phyloP scores from a whole-genome alignment of 192 early-diverging fungal species.

The Coemansia sp. region DNA sequence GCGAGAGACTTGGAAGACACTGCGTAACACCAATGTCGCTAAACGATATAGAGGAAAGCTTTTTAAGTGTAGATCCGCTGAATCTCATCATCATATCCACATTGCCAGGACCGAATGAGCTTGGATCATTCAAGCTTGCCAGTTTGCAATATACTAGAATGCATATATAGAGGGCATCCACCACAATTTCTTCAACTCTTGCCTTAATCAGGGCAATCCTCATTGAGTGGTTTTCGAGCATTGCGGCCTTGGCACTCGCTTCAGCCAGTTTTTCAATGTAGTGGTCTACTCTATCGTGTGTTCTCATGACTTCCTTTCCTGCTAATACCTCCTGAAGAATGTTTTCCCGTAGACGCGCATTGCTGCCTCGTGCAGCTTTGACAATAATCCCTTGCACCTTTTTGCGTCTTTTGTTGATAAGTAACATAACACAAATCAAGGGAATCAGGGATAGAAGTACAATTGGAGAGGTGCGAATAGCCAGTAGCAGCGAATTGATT shows the following conservation, averaged over 20 bases:
- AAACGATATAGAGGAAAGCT: conserved; percentile 5
- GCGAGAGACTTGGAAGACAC: neutral
- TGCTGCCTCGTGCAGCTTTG: neutral
- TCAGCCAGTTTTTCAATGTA: neutral
- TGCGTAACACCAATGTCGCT: neutral
- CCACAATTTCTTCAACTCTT: neutral
- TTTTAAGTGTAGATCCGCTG: neutral
- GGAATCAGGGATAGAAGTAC: neutral
- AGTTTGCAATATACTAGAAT: conserved; percentile 9
- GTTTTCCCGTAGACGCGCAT: neutral
- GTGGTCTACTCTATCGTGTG: neutral
- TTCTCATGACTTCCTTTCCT: conserved; percentile 8
- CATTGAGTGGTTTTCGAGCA: neutral
- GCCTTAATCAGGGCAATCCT: neutral
- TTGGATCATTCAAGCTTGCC: neutral
- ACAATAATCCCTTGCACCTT: neutral
- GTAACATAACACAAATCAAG: neutral
- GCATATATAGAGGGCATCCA: conserved; percentile 7
- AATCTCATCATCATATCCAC: conserved; percentile 12
- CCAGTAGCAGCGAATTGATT: conserved; percentile 11
- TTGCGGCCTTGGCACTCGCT: neutral
- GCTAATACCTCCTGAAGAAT: neutral
- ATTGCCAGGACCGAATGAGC: conserved; percentile 6
- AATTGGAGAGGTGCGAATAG: neutral
- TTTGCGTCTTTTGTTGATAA: neutral